Evolutionary conservation across 176 grass and related monocot genomes (phyloP).

Genomic region (Thinopyrum elongatum): DNA sequence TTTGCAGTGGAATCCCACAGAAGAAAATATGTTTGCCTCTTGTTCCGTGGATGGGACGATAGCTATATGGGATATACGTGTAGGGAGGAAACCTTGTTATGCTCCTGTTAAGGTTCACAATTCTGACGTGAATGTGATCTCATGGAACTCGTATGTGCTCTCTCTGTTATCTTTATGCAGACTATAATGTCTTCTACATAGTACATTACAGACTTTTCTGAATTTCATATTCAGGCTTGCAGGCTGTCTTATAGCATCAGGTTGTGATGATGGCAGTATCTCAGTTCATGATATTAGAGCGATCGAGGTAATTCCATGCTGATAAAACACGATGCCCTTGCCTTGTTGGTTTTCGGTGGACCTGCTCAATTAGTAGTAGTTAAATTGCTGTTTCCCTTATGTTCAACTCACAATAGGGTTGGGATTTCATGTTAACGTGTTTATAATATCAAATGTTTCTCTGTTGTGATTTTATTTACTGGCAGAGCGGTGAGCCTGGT

Average conservation of each 20-base stretch:
- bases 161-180: neutral
- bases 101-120: neutral
- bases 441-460: neutral
- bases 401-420: neutral
- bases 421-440: neutral
- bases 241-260: slow-evolving; percentile 78
- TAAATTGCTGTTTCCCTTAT: neutral
- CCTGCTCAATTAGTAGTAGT: neutral
- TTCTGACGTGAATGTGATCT: neutral
- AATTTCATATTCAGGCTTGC: slow-evolving; percentile 44
- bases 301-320: slow-evolving; percentile 45
- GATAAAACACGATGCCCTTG: neutral
- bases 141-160: neutral
- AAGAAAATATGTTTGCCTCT: neutral
- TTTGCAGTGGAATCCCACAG: neutral
- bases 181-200: neutral
- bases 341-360: neutral
- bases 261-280: slow-evolving; percentile 85
- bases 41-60: neutral
- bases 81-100: neutral
- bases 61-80: neutral
- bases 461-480: neutral
- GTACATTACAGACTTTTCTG: neutral
- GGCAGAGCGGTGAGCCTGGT: slow-evolving; percentile 38
- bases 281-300: slow-evolving; percentile 76